Evolutionary conservation across 192 early-diverging fungal genomes (phyloP).

Genomic region (Podila verticillata): DNA sequence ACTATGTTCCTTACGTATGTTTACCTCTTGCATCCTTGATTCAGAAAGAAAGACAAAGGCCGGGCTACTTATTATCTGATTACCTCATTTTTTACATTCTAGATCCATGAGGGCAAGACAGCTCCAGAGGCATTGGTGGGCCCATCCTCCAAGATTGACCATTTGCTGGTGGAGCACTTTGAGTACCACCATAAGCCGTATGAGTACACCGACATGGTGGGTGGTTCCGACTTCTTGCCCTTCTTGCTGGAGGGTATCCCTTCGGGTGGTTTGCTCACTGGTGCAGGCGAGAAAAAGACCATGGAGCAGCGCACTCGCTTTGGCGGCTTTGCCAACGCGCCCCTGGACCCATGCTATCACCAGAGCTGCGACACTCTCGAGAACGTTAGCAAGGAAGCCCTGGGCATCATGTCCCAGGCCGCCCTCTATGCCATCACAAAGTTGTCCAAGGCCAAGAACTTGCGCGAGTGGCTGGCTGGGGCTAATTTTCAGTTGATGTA

Average conservation of each 20-base stretch:
- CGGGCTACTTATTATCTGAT: no score
- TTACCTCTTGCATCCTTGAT: background rate
- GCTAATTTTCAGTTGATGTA: conserved; percentile 3
- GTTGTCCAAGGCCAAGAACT: conserved; percentile 26
- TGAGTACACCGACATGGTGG: conserved; percentile 66
- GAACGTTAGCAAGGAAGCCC: conserved; percentile 69
- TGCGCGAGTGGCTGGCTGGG: conserved; percentile 33
- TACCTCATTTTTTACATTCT: background rate
- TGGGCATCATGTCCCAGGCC: conserved; percentile 50
- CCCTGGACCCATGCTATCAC: conserved; percentile 77
- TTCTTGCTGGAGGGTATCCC: conserved; percentile 72
- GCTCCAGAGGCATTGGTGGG: conserved; percentile 59
- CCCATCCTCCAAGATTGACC: conserved; percentile 66
- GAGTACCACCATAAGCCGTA: conserved; percentile 54
- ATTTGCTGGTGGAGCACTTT: conserved; percentile 68
- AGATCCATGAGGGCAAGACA: conserved; percentile 70
- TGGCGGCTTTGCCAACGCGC: conserved; percentile 70
- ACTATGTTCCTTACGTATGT: conserved; percentile 68
- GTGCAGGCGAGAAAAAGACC: conserved; percentile 69
- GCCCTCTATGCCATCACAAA: conserved; percentile 45
- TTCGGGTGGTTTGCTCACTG: conserved; percentile 70
- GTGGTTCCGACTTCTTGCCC: conserved; percentile 74
- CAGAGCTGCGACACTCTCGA: conserved; percentile 71
- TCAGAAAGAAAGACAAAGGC: no score
- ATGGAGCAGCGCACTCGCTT: conserved; percentile 60